Evolutionary conservation across 2,329 filamentous ascomycete genomes (phyloP).

Genomic region (Exophiala bonariae): DNA sequence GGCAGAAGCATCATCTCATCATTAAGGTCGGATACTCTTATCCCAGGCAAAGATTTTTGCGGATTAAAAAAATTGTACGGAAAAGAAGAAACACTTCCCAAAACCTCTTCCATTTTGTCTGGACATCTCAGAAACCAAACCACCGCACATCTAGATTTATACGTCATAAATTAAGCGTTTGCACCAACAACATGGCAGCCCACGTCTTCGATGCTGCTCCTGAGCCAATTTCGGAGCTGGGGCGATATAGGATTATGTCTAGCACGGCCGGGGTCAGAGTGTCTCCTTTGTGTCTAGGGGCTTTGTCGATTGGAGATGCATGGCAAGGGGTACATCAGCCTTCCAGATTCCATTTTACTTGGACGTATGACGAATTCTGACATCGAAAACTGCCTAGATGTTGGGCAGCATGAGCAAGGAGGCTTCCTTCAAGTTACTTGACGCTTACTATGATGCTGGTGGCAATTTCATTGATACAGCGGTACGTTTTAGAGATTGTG

Average conservation of each 20-base stretch:
- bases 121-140: too few relatives aligned
- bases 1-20: too few relatives aligned
- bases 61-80: too few relatives aligned
- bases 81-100: too few relatives aligned
- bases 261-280: constrained; percentile 66
- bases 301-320: constrained; percentile 40
- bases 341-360: neutral
- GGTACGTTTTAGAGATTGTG: constrained; percentile 5
- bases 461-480: constrained; percentile 74
- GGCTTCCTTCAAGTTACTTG: constrained; percentile 63
- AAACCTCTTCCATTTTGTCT: too few relatives aligned
- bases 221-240: constrained; percentile 60
- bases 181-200: constrained; percentile 31
- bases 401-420: constrained; percentile 59
- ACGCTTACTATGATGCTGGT: constrained; percentile 63
- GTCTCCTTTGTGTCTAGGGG: constrained; percentile 57
- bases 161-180: too few relatives aligned
- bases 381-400: neutral
- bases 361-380: constrained; percentile 50
- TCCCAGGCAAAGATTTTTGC: too few relatives aligned
- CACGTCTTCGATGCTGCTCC: constrained; percentile 42
- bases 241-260: constrained; percentile 65
- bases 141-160: too few relatives aligned
- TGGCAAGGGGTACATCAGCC: constrained; percentile 27
- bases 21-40: too few relatives aligned